A percentile compares a stretch with the other conserved stretches of the same genome.
phyloP scores from a whole-genome alignment of 208 protist species.

The Crithidia expoeki region DNA sequence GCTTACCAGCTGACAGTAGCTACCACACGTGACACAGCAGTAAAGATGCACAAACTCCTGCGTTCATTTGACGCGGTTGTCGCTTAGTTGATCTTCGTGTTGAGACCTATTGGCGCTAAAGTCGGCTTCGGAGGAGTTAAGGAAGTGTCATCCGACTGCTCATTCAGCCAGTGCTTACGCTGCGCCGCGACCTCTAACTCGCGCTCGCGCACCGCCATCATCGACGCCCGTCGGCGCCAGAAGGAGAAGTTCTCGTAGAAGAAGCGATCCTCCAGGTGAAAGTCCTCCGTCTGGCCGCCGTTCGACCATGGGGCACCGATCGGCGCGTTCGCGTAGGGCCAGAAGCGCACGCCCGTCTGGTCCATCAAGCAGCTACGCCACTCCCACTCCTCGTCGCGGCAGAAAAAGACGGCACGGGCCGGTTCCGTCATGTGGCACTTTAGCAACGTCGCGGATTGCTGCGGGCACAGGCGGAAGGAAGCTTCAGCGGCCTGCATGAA shows the following conservation, averaged over 20 bases:
- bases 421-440: slow-evolving; percentile 94
- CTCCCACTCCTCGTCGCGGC: slow-evolving; percentile 92
- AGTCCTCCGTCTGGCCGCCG: slow-evolving; percentile 91
- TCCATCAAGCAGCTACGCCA: slow-evolving; percentile 94
- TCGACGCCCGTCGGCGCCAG: slow-evolving; percentile 77
- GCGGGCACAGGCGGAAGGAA: slow-evolving; percentile 88
- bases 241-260: slow-evolving; percentile 90
- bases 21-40: neutral
- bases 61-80: too few species aligned
- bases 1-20: neutral
- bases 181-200: slow-evolving; percentile 82
- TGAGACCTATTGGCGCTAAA: slow-evolving; percentile 74
- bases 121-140: slow-evolving; percentile 72
- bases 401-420: slow-evolving; percentile 88
- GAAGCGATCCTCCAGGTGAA: slow-evolving; percentile 91
- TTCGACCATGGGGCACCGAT: slow-evolving; percentile 86
- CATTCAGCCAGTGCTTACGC: slow-evolving; percentile 75
- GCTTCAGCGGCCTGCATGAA: slow-evolving; percentile 92
- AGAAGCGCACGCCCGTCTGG: slow-evolving; percentile 89
- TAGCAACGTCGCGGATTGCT: slow-evolving; percentile 88
- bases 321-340: slow-evolving; percentile 90
- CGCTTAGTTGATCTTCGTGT: slow-evolving; percentile 29
- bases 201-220: slow-evolving; percentile 80
- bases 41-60: too few species aligned
- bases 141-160: slow-evolving; percentile 42